Base-by-base conservation (phyloP, 345 rosid species). In the Sonneratia caseolaris region DNA sequence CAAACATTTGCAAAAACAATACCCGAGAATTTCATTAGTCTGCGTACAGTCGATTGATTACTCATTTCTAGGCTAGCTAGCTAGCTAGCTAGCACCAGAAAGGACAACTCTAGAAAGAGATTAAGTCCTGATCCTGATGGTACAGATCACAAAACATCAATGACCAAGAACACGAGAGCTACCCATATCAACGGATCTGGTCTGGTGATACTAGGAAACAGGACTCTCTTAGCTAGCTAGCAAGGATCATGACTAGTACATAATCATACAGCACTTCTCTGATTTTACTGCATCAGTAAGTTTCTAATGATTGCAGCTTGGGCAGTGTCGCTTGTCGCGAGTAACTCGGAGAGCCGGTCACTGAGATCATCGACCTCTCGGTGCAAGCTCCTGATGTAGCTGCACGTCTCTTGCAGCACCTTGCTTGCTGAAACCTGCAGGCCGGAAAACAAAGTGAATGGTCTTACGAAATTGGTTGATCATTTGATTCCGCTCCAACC, bases 291-390 rank as follows among this genome's bases (percentile, higher is more conserved):
- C 92, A 76, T 77, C 68, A 91, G 89, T 81, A 93, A 86, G 77
- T 90, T 91, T 85, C 98, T 87, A 77, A 93, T 85, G 32, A 93
- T 85, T 72, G 89, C 97, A 53, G 98, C 98, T 67, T 93, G 94
- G 35, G 87, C 90, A 48, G 87, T 88, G 75, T 85, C 78, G 70
- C 82, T 85, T 10, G 96, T 84, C 55, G 92, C 92, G 82, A 93
- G 78, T 71, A 93, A 89, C 80, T 87, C 84, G 0, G 97, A 86
- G 76, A 93, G 82, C 64, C 96, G 86, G 76, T 91, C 92, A 64
- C 97, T 91, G 22, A 93, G 82, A 73, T 86, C 97, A 72, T 91
- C 92, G 37, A 87, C 91, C 62, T 93, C 96, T 74, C 86, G 79
- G 78, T 88, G 92, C 70, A 93, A 82, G 81, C 74, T 87, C 85